These are phyloP conservation scores for Boletus tomentosulus DNA, from an alignment of 768 basidiomycete genomes.

Conservation along the genomic window DNA sequence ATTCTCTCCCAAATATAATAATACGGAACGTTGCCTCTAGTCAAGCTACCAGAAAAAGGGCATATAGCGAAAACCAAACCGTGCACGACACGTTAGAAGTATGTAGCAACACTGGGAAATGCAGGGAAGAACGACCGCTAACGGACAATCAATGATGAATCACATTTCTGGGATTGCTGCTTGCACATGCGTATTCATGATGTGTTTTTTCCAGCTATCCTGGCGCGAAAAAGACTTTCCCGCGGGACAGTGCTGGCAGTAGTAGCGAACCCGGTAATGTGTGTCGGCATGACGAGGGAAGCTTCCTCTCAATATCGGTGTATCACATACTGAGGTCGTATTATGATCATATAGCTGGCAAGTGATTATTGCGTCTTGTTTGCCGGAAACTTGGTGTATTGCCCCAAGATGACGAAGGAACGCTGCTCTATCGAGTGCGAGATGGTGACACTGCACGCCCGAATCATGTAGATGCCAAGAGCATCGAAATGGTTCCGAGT, in stretches of 20 bases:
- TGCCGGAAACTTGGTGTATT: slow-evolving; percentile 13
- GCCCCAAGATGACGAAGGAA: slow-evolving; percentile 17
- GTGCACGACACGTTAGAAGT: neutral
- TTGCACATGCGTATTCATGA: slow-evolving; percentile 7
- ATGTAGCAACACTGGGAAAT: neutral
- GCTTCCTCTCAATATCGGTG: slow-evolving; percentile 3
- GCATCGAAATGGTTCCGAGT: slow-evolving; percentile 2
- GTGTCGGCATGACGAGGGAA: slow-evolving; percentile 17
- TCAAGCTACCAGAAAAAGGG: neutral
- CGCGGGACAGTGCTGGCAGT: slow-evolving; percentile 10
- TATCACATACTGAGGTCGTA: slow-evolving; percentile 3
- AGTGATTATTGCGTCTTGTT: neutral
- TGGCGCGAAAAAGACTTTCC: slow-evolving; percentile 19
- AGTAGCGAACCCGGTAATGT: slow-evolving; percentile 15
- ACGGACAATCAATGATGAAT: neutral
- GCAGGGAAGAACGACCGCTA: neutral
- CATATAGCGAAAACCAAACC: neutral
- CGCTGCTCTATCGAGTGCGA: neutral
- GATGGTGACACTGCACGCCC: neutral
- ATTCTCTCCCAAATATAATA: neutral
- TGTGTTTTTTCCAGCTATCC: slow-evolving; percentile 16
- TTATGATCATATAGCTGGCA: slow-evolving; percentile 12
- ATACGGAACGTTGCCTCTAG: neutral
- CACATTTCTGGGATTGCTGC: neutral
- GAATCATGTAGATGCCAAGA: slow-evolving; percentile 9